These are phyloP conservation scores for Geotrichum australiense DNA, from an alignment of 1,139 yeast genomes.

Conservation along the genomic window DNA sequence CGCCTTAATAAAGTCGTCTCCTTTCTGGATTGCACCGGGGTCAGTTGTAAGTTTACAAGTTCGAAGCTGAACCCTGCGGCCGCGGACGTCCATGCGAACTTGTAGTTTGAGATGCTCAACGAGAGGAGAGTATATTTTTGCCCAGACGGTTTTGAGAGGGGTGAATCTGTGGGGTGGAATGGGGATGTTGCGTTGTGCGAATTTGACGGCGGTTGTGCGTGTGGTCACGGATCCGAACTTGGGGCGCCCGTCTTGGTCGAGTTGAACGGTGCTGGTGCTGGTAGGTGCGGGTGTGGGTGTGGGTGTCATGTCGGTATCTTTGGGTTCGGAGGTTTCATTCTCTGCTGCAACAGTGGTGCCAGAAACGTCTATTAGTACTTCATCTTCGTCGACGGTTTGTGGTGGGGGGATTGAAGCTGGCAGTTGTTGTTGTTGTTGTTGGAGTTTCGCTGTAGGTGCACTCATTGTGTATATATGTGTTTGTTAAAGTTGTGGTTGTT, in stretches of 20 bases:
- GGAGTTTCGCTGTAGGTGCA: constrained; percentile 58
- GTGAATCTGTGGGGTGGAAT: constrained; percentile 97
- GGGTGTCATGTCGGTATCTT: constrained; percentile 25
- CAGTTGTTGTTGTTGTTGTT: constrained; percentile 19
- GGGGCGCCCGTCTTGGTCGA: constrained; percentile 89
- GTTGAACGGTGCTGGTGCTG: constrained; percentile 38
- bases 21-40: constrained; percentile 92
- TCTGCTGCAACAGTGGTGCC: constrained; percentile 30
- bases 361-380: constrained; percentile 61
- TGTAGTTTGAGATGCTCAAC: constrained; percentile 92
- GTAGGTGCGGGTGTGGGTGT: constrained; percentile 20
- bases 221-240: constrained; percentile 70
- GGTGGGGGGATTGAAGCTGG: constrained; percentile 23
- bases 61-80: constrained; percentile 78
- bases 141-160: constrained; percentile 84
- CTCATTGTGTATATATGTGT: constrained; percentile 41
- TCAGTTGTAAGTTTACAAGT: constrained; percentile 81
- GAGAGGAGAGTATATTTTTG: constrained; percentile 88
- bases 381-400: constrained; percentile 44
- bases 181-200: constrained; percentile 80
- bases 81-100: constrained; percentile 82
- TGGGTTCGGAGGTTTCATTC: constrained; percentile 29
- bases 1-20: constrained; percentile 93
- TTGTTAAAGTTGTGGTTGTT: not conserved
- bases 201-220: constrained; percentile 62